Base-by-base conservation (phyloP, 768 basidiomycete genomes). In the Lactifluus volemus region DNA sequence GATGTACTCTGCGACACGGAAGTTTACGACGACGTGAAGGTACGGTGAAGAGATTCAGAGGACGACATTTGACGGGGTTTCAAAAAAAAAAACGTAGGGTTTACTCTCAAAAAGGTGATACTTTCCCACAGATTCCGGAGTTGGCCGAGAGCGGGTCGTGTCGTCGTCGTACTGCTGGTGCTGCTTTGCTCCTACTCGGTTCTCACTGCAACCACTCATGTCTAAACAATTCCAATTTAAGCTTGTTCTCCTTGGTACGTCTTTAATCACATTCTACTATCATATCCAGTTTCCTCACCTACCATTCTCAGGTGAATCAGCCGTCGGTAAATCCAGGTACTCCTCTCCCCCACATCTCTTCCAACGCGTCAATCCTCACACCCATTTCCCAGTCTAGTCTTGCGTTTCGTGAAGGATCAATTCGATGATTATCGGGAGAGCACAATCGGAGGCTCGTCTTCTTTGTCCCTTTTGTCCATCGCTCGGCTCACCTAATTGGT, bases 401-500 rank as follows among this genome's bases (percentile, higher is more conserved):
- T 98, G 64, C 84, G 95, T 60, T 99, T 99, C 70, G 97, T 98
- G 67, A 92, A 94, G 76, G 89, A 92, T 73, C 92, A 95, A 73
- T 96, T 95, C 67, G 92, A 95, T 70, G 92, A 95, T 74, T 94
- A 94, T 73, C 81, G 92, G 73, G 92, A 96, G 76, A 93, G 91
- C 67, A 96, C 92, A 25, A 95, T 95, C 67, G 92, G 92, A 71
- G 89, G 92, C 87, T 65, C 59, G 68, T 65, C n/a, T 25, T 57
- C 50, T 30, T 21, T 25, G 15, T 50, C 21, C 25, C 36, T 60
- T 19, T 32, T 39, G 5, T 19, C 14, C 39, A 9, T 44, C 44
- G 42, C 63, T 67, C 55, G 67, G 68, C 67, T 69, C 68, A 60
- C 67, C 64, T 55, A 48, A 0, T 41, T 17, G 1, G 36, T 42